These are phyloP conservation scores for Epicoccum sorghinum DNA, from an alignment of 2,329 filamentous ascomycete genomes.

Conservation along the genomic window DNA sequence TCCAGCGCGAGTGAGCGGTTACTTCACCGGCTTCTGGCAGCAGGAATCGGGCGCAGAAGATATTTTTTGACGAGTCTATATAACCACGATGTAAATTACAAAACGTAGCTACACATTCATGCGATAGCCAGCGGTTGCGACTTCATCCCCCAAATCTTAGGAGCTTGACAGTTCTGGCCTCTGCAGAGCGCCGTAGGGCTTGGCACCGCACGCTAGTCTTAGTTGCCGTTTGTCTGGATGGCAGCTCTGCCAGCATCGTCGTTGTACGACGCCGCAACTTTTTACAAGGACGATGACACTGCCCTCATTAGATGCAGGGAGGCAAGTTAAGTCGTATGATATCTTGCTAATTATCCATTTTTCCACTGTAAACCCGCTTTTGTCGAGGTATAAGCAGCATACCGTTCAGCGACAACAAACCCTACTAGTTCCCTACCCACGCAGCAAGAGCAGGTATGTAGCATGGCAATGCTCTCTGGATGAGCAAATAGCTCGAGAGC, in stretches of 20 bases:
- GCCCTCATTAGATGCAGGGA: not conserved
- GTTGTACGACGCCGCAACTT: constrained; percentile 6
- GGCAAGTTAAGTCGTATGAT: not conserved
- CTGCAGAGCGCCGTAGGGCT: not conserved
- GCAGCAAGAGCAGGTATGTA: not conserved
- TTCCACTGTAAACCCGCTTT: not conserved
- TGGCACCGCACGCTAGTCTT: constrained; percentile 2
- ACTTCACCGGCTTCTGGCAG: constrained; percentile 27
- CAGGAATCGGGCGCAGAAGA: constrained; percentile 9
- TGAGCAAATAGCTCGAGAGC: not conserved
- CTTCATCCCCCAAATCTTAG: constrained; percentile 4
- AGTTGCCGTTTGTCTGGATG: constrained; percentile 10
- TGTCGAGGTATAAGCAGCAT: not conserved
- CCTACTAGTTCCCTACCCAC: not conserved
- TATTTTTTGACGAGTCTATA: not conserved
- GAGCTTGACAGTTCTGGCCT: constrained; percentile 4
- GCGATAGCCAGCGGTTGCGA: constrained; percentile 6
- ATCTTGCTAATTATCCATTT: not conserved
- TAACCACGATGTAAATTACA: not conserved
- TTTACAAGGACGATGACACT: not conserved
- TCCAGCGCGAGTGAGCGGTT: constrained; percentile 20
- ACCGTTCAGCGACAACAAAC: not conserved
- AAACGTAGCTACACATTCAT: not conserved
- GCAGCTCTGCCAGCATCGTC: constrained; percentile 12
- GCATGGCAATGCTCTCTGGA: not conserved